Evolutionary conservation across 1,284 basidiomycete species (phyloP).

Genomic region (Athelia sp.): DNA sequence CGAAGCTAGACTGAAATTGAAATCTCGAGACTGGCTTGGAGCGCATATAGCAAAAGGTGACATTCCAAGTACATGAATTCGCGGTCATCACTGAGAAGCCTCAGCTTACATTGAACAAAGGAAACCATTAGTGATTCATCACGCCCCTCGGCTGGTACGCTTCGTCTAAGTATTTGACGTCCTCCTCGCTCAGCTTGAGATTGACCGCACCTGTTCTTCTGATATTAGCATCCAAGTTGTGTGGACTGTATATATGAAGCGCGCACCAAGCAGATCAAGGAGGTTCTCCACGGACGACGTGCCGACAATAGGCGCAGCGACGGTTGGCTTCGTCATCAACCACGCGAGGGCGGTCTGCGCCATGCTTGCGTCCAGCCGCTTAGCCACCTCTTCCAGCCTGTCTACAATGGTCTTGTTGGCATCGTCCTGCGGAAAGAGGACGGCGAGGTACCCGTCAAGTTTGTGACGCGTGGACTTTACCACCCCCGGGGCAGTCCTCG

Average conservation of each 20-base stretch:
- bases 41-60: no score
- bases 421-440: neutral
- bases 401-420: neutral
- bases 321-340: slow-evolving; percentile 18
- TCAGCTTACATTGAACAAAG: no score
- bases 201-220: neutral
- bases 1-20: no score
- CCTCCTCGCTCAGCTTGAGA: neutral
- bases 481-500: slow-evolving; percentile 8
- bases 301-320: slow-evolving; percentile 38
- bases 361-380: slow-evolving; percentile 33
- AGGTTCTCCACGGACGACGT: slow-evolving; percentile 34
- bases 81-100: no score
- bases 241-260: slow-evolving; percentile 26
- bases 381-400: slow-evolving; percentile 38
- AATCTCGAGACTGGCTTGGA: no score
- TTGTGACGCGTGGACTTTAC: slow-evolving; percentile 12
- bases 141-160: neutral
- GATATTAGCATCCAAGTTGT: neutral
- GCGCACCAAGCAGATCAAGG: slow-evolving; percentile 28
- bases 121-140: neutral
- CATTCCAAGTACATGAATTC: no score
- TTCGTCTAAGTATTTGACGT: slow-evolving; percentile 3
- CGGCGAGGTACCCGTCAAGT: slow-evolving; percentile 13
- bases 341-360: slow-evolving; percentile 38